Conservation (phyloP, 2,329 filamentous ascomycete species). For the Zymoseptoria pseudotritici region DNA sequence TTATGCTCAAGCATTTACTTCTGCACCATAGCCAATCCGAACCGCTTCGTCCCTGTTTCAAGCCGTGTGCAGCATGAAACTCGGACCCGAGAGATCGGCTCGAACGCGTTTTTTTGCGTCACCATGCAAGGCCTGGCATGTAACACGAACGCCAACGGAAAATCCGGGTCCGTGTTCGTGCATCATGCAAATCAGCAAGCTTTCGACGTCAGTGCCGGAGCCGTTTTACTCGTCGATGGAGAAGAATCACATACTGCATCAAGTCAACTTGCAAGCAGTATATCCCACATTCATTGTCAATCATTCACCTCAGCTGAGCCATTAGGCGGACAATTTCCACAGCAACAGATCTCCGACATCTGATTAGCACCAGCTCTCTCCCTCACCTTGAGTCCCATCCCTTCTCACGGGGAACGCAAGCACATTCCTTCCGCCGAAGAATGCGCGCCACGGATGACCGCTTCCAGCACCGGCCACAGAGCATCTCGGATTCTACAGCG, state of each 20-base stretch:
- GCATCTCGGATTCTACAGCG: too few relatives aligned
- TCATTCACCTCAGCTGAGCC: too few relatives aligned
- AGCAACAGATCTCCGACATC: too few relatives aligned
- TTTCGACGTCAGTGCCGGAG: not conserved
- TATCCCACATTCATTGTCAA: too few relatives aligned
- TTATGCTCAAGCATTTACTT: not conserved
- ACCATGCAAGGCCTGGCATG: not conserved
- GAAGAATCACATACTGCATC: not conserved
- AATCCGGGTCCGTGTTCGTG: not conserved
- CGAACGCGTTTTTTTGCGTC: not conserved
- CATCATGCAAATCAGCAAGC: not conserved
- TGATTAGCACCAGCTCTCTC: too few relatives aligned
- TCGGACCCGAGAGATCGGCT: not conserved
- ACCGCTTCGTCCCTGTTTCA: not conserved
- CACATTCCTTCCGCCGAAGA: too few relatives aligned
- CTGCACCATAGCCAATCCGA: not conserved
- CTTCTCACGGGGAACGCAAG: too few relatives aligned
- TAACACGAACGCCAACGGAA: not conserved
- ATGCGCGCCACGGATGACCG: too few relatives aligned
- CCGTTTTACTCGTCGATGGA: too few relatives aligned
- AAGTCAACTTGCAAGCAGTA: not conserved
- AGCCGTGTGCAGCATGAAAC: not conserved
- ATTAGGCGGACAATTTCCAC: too few relatives aligned
- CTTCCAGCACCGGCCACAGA: too few relatives aligned
- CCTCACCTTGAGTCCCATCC: too few relatives aligned